Conservation (phyloP, 202 grass and related monocot genomes). For the Carex arenaria region DNA sequence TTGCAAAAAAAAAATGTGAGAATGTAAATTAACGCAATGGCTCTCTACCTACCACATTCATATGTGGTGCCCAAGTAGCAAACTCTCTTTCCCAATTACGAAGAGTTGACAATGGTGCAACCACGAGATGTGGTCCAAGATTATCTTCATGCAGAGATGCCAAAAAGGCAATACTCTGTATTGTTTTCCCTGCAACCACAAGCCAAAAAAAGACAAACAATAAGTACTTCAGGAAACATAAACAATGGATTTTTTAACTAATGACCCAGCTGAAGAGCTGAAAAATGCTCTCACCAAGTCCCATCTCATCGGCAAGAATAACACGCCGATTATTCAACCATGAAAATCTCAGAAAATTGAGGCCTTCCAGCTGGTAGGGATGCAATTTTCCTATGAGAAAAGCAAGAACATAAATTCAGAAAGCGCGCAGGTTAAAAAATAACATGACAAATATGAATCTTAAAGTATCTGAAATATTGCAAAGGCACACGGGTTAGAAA, state of each 20-base stretch:
- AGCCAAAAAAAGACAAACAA: conserved; percentile 9
- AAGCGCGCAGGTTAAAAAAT: conserved; percentile 3
- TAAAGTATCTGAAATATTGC: conserved; percentile 25
- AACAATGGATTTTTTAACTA: background rate
- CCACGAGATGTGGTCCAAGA: conserved; percentile 75
- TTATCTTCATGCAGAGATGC: conserved; percentile 80
- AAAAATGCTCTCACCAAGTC: conserved; percentile 71
- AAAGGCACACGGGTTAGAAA: background rate
- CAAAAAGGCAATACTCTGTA: conserved; percentile 99
- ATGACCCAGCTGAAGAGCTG: background rate
- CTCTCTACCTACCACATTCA: conserved; percentile 82
- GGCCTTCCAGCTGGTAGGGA: conserved; percentile 92
- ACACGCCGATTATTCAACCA: conserved; percentile 80
- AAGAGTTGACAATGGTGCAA: conserved; percentile 90
- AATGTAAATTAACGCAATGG: conserved; percentile 25
- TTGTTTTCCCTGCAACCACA: conserved; percentile 80
- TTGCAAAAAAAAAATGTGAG: conserved; percentile 28
- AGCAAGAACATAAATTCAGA: conserved; percentile 30
- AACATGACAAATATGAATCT: conserved; percentile 29
- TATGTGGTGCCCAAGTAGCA: conserved; percentile 94
- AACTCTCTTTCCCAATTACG: conserved; percentile 99
- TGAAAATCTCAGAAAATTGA: conserved; percentile 94
- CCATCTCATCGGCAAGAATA: conserved; percentile 99
- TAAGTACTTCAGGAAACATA: conserved; percentile 26
- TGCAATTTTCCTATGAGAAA: conserved; percentile 70